Conservation (phyloP, 768 basidiomycete species). For the Serendipita indica region DNA sequence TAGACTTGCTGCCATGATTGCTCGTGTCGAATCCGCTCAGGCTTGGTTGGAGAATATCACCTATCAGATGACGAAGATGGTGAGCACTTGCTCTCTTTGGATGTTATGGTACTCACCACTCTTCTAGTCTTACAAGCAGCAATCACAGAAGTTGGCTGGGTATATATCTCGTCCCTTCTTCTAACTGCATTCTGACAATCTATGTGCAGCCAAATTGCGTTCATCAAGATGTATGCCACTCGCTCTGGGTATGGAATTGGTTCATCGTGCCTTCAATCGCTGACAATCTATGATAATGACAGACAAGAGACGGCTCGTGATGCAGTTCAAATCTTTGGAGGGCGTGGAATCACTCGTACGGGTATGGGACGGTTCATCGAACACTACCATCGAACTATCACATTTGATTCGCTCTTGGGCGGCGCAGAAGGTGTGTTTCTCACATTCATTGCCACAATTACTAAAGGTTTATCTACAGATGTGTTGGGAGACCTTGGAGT, state of each 20-base stretch:
- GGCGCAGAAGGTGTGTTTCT: constrained; percentile 23
- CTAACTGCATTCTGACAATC: neutral
- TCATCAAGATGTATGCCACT: constrained; percentile 68
- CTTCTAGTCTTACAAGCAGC: constrained; percentile 49
- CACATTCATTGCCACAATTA: constrained; percentile 1
- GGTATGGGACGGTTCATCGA: constrained; percentile 71
- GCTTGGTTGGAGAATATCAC: constrained; percentile 81
- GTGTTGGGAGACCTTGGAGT: constrained; percentile 69
- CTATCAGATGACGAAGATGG: constrained; percentile 79
- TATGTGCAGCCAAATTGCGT: constrained; percentile 40
- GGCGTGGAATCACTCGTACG: constrained; percentile 65
- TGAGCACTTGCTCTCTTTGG: constrained; percentile 19
- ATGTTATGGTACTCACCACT: constrained; percentile 2
- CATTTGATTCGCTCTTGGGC: constrained; percentile 44
- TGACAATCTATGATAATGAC: constrained; percentile 15
- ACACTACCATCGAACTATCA: constrained; percentile 69
- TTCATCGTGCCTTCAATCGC: constrained; percentile 25
- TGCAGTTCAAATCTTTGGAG: constrained; percentile 56
- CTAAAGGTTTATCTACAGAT: constrained; percentile 12
- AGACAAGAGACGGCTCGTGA: constrained; percentile 5
- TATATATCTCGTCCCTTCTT: constrained; percentile 21
- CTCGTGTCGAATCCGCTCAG: constrained; percentile 65
- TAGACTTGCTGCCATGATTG: constrained; percentile 69
- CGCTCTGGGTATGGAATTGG: constrained; percentile 63
- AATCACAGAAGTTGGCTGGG: constrained; percentile 61